Base-by-base conservation (phyloP, 208 protist species). In the Trypanosoma vivax region DNA sequence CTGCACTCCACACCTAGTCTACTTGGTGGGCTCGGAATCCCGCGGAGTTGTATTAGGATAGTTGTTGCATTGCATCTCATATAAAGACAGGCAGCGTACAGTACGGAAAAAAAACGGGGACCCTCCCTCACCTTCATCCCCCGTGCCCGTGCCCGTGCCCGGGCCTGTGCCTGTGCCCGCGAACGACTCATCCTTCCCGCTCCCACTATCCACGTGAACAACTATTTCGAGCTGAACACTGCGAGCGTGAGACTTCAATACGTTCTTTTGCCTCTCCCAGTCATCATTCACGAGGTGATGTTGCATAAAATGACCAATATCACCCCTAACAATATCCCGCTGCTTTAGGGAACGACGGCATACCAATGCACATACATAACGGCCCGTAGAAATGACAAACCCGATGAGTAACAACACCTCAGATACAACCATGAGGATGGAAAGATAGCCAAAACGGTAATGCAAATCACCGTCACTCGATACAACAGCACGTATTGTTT, bases 221-320 rank as follows among this genome's bases (percentile, higher is more conserved):
- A 35, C 47, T 43, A 84, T 76, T 60, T 83, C 76, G 2, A 82
- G 50, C 57, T 72, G 62, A 30, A 88, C 76, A 47, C 72, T 83
- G 18, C 58, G 48, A 10, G 76, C 76, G 54, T 88, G 76, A n/a
- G 64, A 69, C 4, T 70, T 53, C 50, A 83, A 58, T 23, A 88
- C 70, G 19, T 73, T 61, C 51, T 79, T 77, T 52, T 89, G 81
- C 38, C 77, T 60, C 42, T 65, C 51, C 81, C 81, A 89, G 51
- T 89, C 81, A 60, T 89, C 76, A 34, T 89, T 85, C 19, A 84
- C 75, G 5, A 88, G 55, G 50, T 83, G 70, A 31, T 70, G 34
- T 39, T 35, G 40, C 60, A 76, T 87, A 28, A 82, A 39, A 23
- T 18, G 23, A 24, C 65, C 61, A 33, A 78, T 57, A 19, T 87